These are phyloP conservation scores for Urochloa ruziziensis DNA, from an alignment of 176 grass and related monocot species.

Conservation along the genomic window DNA sequence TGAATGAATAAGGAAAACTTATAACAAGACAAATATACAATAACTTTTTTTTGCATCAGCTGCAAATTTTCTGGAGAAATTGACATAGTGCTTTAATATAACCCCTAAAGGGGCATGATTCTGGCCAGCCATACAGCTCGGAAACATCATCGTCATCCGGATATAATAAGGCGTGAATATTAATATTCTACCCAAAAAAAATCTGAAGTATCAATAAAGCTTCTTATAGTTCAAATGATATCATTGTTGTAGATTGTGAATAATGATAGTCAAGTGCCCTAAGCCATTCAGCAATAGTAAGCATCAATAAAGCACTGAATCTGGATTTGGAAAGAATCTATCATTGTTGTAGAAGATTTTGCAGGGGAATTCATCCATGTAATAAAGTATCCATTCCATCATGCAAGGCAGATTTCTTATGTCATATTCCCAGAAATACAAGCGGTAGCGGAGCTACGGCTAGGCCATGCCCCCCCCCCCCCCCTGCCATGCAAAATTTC, in stretches of 20 bases:
- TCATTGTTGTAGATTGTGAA: too few species aligned
- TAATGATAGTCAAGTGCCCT: background rate
- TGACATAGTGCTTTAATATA: background rate
- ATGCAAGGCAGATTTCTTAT: background rate
- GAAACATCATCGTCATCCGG: background rate
- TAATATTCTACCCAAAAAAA: conserved; percentile 15
- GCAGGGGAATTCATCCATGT: background rate
- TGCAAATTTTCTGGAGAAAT: background rate
- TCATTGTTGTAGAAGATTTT: background rate
- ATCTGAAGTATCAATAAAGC: background rate
- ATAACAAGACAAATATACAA: background rate
- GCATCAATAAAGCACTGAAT: background rate
- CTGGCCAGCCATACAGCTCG: background rate
- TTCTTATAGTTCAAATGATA: too few species aligned
- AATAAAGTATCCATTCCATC: background rate
- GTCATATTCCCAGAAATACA: conserved; percentile 7
- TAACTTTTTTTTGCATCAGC: background rate
- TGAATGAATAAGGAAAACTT: background rate
- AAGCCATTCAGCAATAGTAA: background rate
- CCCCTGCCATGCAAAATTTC: too few species aligned
- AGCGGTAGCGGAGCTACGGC: too few species aligned
- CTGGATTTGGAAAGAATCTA: background rate
- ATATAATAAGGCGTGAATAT: background rate
- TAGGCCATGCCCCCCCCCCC: too few species aligned
- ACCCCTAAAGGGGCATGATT: conserved; percentile 6